A percentile compares a stretch with the other conserved stretches of the same genome.
Evolutionary conservation across 2,329 filamentous ascomycete species (phyloP).

Genomic region (Colletotrichum sp.): DNA sequence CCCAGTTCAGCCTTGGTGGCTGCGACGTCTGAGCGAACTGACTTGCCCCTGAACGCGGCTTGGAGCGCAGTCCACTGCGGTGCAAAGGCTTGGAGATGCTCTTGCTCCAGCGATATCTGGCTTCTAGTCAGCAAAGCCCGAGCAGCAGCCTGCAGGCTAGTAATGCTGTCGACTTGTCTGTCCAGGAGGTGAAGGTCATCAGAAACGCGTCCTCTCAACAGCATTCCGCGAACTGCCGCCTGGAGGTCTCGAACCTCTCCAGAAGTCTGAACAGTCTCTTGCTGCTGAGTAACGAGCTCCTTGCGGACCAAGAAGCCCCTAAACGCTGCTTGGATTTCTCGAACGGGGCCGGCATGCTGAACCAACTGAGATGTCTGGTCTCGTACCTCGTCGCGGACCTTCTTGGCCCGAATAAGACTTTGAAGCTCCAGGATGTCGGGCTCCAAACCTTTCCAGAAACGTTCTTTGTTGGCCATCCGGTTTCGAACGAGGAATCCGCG

Average conservation of each 20-base stretch:
- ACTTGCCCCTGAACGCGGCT: conserved; percentile 51
- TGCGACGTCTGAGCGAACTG: conserved; percentile 49
- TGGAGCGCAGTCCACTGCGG: conserved; percentile 57
- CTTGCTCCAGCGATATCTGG: conserved; percentile 55
- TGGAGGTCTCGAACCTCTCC: conserved; percentile 65
- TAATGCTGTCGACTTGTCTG: conserved; percentile 53
- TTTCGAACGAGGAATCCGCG: conserved; percentile 78
- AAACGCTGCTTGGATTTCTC: conserved; percentile 68
- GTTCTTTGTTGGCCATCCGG: conserved; percentile 65
- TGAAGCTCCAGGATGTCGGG: conserved; percentile 79
- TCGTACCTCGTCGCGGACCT: conserved; percentile 63
- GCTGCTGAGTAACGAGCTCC: conserved; percentile 58
- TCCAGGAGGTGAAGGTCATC: conserved; percentile 59
- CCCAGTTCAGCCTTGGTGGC: conserved; percentile 53
- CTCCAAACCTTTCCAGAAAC: conserved; percentile 74
- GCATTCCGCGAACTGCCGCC: conserved; percentile 69
- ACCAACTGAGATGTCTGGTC: conserved; percentile 64
- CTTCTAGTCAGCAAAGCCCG: conserved; percentile 66
- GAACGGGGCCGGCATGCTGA: conserved; percentile 66
- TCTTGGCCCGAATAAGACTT: conserved; percentile 76
- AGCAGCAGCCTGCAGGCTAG: conserved; percentile 68
- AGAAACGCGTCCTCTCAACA: conserved; percentile 63
- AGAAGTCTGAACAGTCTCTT: conserved; percentile 57
- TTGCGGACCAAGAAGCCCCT: conserved; percentile 71
- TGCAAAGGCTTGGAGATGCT: conserved; percentile 54